Base-by-base conservation (phyloP, 2,329 filamentous ascomycete genomes). In the Macrophomina pseudophaseolina region DNA sequence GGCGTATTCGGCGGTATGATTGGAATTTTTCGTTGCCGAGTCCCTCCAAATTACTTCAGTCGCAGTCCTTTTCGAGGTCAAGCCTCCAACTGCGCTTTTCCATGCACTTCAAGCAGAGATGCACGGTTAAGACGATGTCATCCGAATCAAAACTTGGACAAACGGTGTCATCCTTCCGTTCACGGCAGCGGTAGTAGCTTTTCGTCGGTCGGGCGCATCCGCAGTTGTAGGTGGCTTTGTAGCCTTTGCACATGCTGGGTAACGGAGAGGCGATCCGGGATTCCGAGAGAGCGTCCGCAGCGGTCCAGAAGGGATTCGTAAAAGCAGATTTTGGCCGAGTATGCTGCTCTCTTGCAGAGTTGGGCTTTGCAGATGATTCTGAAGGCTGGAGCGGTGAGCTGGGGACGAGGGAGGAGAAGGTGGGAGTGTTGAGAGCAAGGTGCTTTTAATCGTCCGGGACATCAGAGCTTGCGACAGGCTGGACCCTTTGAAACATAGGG, bases 191-290 rank as follows among this genome's bases (percentile, higher is more conserved):
- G 18, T 40, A 40, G 35, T 23, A 56, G 35, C 9, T 14, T 8
- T 42, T 33, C 5, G 33, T 38, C 8, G 53, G 53, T 12, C 28
- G 33, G 18, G 35, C 6, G 18, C 53, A 56, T 33, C 35, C 35
- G 18, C 53, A 56, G 53, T 38, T n/a, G 53, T 56, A 56, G 18
- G 53, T 49, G 23, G 33, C 33, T 40, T 12, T 56, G 53, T 18
- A 56, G 18, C 53, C 33, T 28, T 56, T 56, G 53, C 53, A 56
- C 53, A 56, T 56, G 53, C 16, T 56, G 53, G 42, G 18, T 38
- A 18, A n/a, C 33, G 33, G 52, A 38, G 8, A n/a, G 33, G 5
- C 30, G 38, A 14, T 30, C 11, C 12, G 35, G 23, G 14, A 28
- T 18, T 44, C 38, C 11, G 12, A 38, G 35, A 30, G 53, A 23